phyloP scores from a whole-genome alignment of 2,329 filamentous ascomycete genomes.

The Arthrobotrys entomopaga region DNA sequence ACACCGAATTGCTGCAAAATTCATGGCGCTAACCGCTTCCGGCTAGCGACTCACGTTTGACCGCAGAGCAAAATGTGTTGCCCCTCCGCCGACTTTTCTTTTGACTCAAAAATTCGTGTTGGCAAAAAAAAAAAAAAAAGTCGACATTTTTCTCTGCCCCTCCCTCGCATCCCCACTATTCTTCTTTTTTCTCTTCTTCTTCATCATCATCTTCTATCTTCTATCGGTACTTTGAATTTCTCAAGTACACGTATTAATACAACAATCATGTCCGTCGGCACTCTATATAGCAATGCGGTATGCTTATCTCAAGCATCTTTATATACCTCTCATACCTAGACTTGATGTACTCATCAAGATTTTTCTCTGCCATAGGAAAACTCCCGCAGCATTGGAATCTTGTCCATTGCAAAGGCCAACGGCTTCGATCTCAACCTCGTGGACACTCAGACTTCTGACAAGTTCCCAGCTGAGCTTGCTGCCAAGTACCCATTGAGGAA shows the following conservation, averaged over 20 bases:
- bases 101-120: conserved; percentile 43
- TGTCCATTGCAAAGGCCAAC: conserved; percentile 97
- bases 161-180: conserved; percentile 51
- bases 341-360: conserved; percentile 34
- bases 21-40: conserved; percentile 17
- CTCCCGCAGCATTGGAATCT: conserved; percentile 86
- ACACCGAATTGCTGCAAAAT: conserved; percentile 48
- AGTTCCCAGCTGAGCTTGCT: conserved; percentile 67
- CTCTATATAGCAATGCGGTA: conserved; percentile 90
- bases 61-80: conserved; percentile 22
- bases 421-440: conserved; percentile 89
- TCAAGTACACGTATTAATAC: conserved; percentile 50
- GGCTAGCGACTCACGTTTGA: conserved; percentile 7
- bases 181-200: conserved; percentile 33
- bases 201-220: conserved; percentile 14
- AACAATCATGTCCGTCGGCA: conserved; percentile 92
- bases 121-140: conserved; percentile 44
- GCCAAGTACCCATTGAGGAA: conserved; percentile 87
- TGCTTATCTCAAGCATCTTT: conserved; percentile 60
- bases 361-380: conserved; percentile 72
- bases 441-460: conserved; percentile 71
- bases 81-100: conserved; percentile 37
- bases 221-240: conserved; percentile 36
- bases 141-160: conserved; percentile 55
- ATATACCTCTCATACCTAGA: conserved; percentile 54